A percentile compares a stretch with the other conserved stretches of the same genome.
phyloP scores from a whole-genome alignment of 2,329 filamentous ascomycete genomes.

The Curvularia lunata region DNA sequence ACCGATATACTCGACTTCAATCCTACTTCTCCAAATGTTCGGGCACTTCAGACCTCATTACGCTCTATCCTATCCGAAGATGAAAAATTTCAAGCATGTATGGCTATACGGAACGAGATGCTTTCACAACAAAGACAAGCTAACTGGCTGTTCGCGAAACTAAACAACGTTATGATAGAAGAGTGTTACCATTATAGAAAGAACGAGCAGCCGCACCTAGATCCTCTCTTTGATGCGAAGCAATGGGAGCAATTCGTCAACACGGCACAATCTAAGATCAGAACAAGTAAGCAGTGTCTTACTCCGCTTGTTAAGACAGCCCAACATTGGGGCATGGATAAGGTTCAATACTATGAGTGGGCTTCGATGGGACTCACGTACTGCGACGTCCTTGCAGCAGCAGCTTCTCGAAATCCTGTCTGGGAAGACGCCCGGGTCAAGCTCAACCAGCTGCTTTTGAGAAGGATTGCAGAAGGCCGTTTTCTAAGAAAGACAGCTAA shows the following conservation, averaged over 20 bases:
- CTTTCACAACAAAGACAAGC: slow-evolving; percentile 3
- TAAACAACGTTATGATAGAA: slow-evolving; percentile 5
- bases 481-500: slow-evolving; percentile 13
- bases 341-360: slow-evolving; percentile 23
- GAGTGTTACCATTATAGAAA: slow-evolving; percentile 7
- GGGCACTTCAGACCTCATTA: slow-evolving; percentile 1
- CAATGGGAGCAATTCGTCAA: slow-evolving; percentile 20
- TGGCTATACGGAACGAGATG: slow-evolving; percentile 1
- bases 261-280: slow-evolving; percentile 9
- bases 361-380: slow-evolving; percentile 19
- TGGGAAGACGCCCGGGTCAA: slow-evolving; percentile 23
- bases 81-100: slow-evolving; percentile 2
- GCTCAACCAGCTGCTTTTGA: slow-evolving; percentile 22
- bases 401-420: slow-evolving; percentile 16
- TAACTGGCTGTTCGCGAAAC: slow-evolving; percentile 4
- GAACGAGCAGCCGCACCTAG: slow-evolving; percentile 2
- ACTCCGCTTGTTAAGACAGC: slow-evolving; percentile 19
- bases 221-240: slow-evolving; percentile 13
- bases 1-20: slow-evolving; percentile 5
- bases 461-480: slow-evolving; percentile 16
- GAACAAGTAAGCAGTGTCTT: slow-evolving; percentile 19
- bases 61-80: slow-evolving; percentile 2
- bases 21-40: slow-evolving; percentile 1
- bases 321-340: slow-evolving; percentile 16
- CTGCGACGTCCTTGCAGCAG: slow-evolving; percentile 20